These are phyloP conservation scores for Stemphylium lycopersici DNA, from an alignment of 2,329 filamentous ascomycete species.

Conservation along the genomic window DNA sequence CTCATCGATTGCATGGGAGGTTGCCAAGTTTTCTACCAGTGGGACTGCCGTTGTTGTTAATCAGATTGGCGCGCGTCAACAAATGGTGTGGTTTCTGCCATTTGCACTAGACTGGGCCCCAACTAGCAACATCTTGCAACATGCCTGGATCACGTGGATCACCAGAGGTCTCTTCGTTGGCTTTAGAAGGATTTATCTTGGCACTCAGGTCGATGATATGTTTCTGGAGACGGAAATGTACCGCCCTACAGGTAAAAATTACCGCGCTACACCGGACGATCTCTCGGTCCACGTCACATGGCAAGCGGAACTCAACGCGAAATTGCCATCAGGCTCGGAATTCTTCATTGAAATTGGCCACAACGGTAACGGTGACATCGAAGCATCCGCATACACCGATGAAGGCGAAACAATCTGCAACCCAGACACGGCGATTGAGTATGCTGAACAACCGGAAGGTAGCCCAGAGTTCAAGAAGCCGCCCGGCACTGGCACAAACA, in stretches of 20 bases:
- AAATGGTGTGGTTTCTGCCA: slow-evolving; percentile 67
- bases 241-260: slow-evolving; percentile 55
- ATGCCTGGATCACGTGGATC: slow-evolving; percentile 67
- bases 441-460: slow-evolving; percentile 48
- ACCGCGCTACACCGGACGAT: slow-evolving; percentile 53
- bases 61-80: slow-evolving; percentile 61
- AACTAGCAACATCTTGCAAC: slow-evolving; percentile 64
- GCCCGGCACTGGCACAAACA: slow-evolving; percentile 45
- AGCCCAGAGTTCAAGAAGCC: slow-evolving; percentile 55
- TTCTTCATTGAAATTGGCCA: slow-evolving; percentile 48
- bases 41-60: slow-evolving; percentile 66
- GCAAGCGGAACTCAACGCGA: slow-evolving; percentile 38
- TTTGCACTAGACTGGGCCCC: slow-evolving; percentile 61
- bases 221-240: slow-evolving; percentile 57
- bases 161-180: slow-evolving; percentile 65
- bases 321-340: slow-evolving; percentile 43
- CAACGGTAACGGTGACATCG: slow-evolving; percentile 49
- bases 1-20: slow-evolving; percentile 58
- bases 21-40: slow-evolving; percentile 55
- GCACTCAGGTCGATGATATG: slow-evolving; percentile 68
- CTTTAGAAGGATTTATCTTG: slow-evolving; percentile 62
- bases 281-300: slow-evolving; percentile 38
- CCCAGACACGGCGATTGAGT: slow-evolving; percentile 47
- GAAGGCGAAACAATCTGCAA: slow-evolving; percentile 32
- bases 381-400: slow-evolving; percentile 37